Base-by-base conservation (phyloP, 331 rosid species). In the Phaseolus coccineus region DNA sequence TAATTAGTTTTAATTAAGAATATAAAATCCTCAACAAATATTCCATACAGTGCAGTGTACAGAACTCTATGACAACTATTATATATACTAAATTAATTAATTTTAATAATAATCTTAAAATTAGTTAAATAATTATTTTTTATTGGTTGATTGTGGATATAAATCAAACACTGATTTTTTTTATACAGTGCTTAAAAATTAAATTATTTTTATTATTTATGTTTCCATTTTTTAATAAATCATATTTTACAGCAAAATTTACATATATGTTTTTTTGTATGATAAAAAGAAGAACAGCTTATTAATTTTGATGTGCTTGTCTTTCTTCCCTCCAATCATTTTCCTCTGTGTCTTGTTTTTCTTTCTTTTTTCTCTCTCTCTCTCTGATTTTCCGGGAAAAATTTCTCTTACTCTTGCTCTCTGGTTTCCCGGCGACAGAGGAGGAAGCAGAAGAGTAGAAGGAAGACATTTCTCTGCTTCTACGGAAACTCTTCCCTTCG, bases 391-490 rank as follows among this genome's bases (percentile, higher is more conserved):
- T 80, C 81, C 56, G 72, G 71, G 79, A 80, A 76, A 19, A 76
- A 31, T 74, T 63, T 69, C 48, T 62, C 12, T 71, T 79, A 67
- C 84, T 76, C 48, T 72, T 47, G 27, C 64, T 86, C 89, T 88
- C 89, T 84, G 84, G 84, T 88, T 91, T 90, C 76, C 81, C 90
- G 94, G 97, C 93, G 96, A 71, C 61, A 65, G 85, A 64, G 82
- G 72, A 86, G 94, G 97, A 92, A 89, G 93, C 89, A 77, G 91
- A 90, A 81, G 92, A 90, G 96, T 92, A 80, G 56, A 92, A 84
- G 94, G 78, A 92, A 90, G 58, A 73, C 71, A 85, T 85, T 83
- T 87, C 96, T 92, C 96, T 81, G 89, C 97, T 89, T 94, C 93
- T 87, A 92, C 97, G 96, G 80, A 90, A 94, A 16, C 86, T 78